These are phyloP conservation scores for Trichoderma sp. DNA, from an alignment of 2,329 filamentous ascomycete species.

Conservation along the genomic window DNA sequence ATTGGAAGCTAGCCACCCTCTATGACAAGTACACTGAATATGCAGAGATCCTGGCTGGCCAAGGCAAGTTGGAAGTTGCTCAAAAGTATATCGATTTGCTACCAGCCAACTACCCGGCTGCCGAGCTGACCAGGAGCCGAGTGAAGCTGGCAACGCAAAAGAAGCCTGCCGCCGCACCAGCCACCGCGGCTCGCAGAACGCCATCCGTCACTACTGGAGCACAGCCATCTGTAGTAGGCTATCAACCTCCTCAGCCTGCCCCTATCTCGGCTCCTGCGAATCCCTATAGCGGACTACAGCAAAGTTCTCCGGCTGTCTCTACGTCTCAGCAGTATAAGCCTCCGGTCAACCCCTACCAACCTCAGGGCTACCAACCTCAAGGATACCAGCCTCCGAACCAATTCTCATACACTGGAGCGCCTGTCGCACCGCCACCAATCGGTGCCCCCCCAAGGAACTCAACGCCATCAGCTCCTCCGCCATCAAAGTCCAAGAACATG, in stretches of 20 bases:
- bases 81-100: constrained; percentile 90
- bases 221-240: constrained; percentile 45
- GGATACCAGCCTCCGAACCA: constrained; percentile 40
- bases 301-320: constrained; percentile 32
- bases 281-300: constrained; percentile 32
- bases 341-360: constrained; percentile 42
- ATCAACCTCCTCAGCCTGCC: constrained; percentile 51
- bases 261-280: constrained; percentile 34
- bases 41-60: constrained; percentile 87
- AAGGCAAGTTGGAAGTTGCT: constrained; percentile 82
- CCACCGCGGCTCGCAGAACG: constrained; percentile 33
- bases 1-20: constrained; percentile 85
- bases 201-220: constrained; percentile 44
- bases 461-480: constrained; percentile 68
- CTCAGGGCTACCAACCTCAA: constrained; percentile 33
- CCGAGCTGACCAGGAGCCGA: constrained; percentile 81
- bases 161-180: constrained; percentile 37
- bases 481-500: constrained; percentile 69
- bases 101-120: constrained; percentile 79
- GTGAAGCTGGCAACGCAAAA: constrained; percentile 76
- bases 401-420: constrained; percentile 41
- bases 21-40: constrained; percentile 98
- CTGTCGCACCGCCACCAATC: constrained; percentile 39
- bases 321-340: constrained; percentile 42
- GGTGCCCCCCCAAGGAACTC: constrained; percentile 54